These are phyloP conservation scores for Sugiyamaella mastotermitis DNA, from an alignment of 805 yeast species.

Conservation along the genomic window DNA sequence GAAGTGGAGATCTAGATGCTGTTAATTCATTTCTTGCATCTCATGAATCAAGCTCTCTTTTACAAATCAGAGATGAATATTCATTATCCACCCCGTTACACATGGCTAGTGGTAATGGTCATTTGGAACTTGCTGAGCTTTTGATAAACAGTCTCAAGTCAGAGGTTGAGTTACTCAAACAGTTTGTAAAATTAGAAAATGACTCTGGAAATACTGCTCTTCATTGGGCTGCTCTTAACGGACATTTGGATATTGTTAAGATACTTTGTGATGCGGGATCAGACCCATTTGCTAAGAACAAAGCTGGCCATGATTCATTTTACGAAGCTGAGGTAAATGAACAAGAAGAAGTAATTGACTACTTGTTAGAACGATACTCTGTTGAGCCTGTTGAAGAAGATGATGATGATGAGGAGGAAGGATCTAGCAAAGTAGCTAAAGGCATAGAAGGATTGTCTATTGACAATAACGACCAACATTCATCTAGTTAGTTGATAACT, in stretches of 20 bases:
- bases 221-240: constrained; percentile 94
- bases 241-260: constrained; percentile 67
- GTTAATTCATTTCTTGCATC: constrained; percentile 61
- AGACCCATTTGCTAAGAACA: constrained; percentile 75
- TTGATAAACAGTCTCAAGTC: constrained; percentile 27
- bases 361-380: constrained; percentile 65
- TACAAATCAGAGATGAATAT: constrained; percentile 56
- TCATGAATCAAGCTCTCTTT: constrained; percentile 33
- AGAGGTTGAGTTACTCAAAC: constrained; percentile 27
- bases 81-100: constrained; percentile 76
- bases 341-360: constrained; percentile 70
- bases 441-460: too few species aligned
- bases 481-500: too few species aligned
- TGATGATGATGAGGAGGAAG: too few species aligned
- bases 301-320: constrained; percentile 72
- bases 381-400: constrained; percentile 53
- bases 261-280: constrained; percentile 66
- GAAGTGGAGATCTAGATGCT: constrained; percentile 81
- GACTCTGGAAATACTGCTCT: constrained; percentile 88
- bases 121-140: constrained; percentile 57
- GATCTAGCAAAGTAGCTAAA: too few species aligned
- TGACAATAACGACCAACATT: too few species aligned
- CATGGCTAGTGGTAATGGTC: constrained; percentile 96
- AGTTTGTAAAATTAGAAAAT: constrained; percentile 49
- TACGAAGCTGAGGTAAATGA: constrained; percentile 83